Conservation (phyloP, 1,284 basidiomycete species). For the Xanthoconium separans region DNA sequence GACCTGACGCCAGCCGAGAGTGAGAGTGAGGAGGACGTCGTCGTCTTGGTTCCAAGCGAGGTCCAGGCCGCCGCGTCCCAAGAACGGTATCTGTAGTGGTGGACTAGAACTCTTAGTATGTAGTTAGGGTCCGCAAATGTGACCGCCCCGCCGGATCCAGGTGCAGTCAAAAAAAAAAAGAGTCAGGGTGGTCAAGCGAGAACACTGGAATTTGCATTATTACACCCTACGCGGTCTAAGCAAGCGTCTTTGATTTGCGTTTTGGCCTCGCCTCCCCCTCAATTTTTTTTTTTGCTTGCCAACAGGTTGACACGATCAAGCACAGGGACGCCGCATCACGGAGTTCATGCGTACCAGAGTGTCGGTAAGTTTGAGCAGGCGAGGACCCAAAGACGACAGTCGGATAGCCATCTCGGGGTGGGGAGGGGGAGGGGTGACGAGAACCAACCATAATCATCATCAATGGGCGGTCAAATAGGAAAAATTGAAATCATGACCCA, state of each 20-base stretch:
- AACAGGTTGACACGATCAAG: constrained; percentile 1
- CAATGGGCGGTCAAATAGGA: not conserved
- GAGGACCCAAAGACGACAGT: constrained; percentile 5
- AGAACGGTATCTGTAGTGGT: not conserved
- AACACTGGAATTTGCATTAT: constrained; percentile 13
- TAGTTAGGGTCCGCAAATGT: constrained; percentile 3
- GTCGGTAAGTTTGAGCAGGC: constrained; percentile 13
- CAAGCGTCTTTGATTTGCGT: constrained; percentile 10
- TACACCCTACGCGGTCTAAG: not conserved
- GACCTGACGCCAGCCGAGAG: constrained; percentile 46
- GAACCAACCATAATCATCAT: constrained; percentile 1
- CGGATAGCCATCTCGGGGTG: constrained; percentile 5
- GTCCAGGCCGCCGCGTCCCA: constrained; percentile 2
- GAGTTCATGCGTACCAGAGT: constrained; percentile 13
- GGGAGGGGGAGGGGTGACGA: constrained; percentile 1
- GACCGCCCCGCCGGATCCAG: constrained; percentile 6
- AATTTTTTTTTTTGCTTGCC: constrained; percentile 1
- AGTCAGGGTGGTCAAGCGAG: constrained; percentile 18
- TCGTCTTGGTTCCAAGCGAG: constrained; percentile 37
- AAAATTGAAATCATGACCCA: not conserved
- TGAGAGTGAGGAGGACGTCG: constrained; percentile 35
- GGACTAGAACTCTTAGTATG: constrained; percentile 1
- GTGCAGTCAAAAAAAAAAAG: constrained; percentile 1
- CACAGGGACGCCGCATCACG: constrained; percentile 9
- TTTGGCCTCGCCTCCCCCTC: not conserved